A percentile compares a stretch with the other conserved stretches of the same genome.
These are phyloP conservation scores for Paulownia fortunei DNA, from an alignment of 257 asterid species.

Conservation along the genomic window DNA sequence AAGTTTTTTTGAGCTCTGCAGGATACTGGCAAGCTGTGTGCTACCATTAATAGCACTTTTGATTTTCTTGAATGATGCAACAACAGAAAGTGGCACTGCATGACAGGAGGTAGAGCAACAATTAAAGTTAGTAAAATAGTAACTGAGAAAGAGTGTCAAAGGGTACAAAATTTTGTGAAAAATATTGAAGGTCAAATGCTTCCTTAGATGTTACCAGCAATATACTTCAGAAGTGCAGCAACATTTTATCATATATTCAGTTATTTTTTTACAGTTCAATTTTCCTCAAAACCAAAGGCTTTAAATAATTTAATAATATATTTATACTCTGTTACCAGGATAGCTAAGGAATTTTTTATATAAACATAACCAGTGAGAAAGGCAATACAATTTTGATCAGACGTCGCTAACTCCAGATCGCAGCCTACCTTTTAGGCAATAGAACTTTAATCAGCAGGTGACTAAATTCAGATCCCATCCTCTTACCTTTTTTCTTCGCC, in stretches of 20 bases:
- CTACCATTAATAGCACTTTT: conserved; percentile 56
- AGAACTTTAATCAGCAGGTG: background rate
- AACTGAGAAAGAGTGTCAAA: background rate
- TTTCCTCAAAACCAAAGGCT: background rate
- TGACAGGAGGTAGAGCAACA: conserved; percentile 20
- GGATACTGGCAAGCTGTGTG: conserved; percentile 67
- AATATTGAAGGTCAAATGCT: background rate
- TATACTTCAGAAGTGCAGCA: no score
- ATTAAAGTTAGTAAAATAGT: background rate
- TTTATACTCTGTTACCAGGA: background rate
- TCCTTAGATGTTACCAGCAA: background rate
- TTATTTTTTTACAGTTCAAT: background rate
- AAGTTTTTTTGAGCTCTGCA: conserved; percentile 66
- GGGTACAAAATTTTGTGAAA: background rate
- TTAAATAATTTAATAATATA: background rate
- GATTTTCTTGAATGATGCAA: conserved; percentile 80
- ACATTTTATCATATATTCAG: background rate
- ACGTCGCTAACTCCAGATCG: background rate
- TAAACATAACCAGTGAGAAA: background rate
- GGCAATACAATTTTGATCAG: background rate
- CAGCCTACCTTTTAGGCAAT: background rate
- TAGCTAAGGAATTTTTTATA: background rate
- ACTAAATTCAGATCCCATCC: background rate
- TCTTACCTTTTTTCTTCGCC: background rate
- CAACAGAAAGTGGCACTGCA: conserved; percentile 78